A percentile compares a stretch with the other conserved stretches of the same genome.
Evolutionary conservation across 2,329 filamentous ascomycete genomes (phyloP).

Genomic region (Xylaria sp.): DNA sequence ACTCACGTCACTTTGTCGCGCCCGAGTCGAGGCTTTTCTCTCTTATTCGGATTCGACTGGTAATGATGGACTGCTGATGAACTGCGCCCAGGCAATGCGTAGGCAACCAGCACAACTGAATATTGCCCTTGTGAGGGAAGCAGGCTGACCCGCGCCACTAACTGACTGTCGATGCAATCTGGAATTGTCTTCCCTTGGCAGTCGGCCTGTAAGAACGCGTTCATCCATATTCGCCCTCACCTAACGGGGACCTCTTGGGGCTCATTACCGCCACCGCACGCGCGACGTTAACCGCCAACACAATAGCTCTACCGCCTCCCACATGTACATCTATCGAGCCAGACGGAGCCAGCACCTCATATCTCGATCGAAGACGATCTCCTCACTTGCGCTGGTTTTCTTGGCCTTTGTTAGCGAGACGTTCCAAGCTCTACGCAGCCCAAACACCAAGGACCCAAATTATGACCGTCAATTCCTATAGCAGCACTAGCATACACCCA

Average conservation of each 20-base stretch:
- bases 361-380: slow-evolving; percentile 4
- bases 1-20: slow-evolving; percentile 18
- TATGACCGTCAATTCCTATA: background rate
- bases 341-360: slow-evolving; percentile 2
- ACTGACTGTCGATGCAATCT: background rate
- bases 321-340: background rate
- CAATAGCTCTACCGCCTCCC: slow-evolving; percentile 7
- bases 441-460: slow-evolving; percentile 20
- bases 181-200: background rate
- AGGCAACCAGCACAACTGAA: slow-evolving; percentile 7
- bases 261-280: slow-evolving; percentile 1
- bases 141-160: background rate
- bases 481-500: background rate
- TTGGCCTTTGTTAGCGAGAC: slow-evolving; percentile 14
- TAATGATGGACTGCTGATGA: slow-evolving; percentile 3
- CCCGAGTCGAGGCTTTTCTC: slow-evolving; percentile 1
- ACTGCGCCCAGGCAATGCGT: slow-evolving; percentile 9
- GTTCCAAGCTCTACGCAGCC: slow-evolving; percentile 19
- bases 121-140: background rate
- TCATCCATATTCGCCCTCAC: background rate
- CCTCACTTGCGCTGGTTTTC: background rate
- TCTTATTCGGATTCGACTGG: slow-evolving; percentile 1
- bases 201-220: background rate
- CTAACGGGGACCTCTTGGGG: background rate
- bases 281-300: background rate